Conservation (phyloP, 306 rosid genomes). For the Rosa multiflora region DNA sequence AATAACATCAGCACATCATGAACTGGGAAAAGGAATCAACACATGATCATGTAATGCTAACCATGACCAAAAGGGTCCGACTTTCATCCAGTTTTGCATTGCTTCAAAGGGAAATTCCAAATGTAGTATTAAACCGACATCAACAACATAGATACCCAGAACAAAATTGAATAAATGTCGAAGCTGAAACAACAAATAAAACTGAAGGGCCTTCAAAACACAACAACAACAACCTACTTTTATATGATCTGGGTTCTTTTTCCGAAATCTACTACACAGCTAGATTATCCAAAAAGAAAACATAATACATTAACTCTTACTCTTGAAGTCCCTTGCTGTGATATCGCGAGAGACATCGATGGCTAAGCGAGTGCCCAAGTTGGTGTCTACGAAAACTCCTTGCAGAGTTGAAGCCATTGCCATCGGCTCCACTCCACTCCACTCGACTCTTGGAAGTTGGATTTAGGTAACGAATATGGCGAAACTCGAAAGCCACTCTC, state of each 20-base stretch:
- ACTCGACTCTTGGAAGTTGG: not conserved
- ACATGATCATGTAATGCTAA: not conserved
- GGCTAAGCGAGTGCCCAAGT: conserved; percentile 69
- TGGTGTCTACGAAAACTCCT: conserved; percentile 62
- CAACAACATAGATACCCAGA: not conserved
- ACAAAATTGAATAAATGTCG: not conserved
- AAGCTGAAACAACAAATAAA: not conserved
- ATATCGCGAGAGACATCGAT: conserved; percentile 49
- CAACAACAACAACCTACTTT: not conserved
- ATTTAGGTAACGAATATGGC: not conserved
- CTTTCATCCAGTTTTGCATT: not conserved
- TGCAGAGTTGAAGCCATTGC: conserved; percentile 27
- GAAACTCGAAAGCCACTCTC: not conserved
- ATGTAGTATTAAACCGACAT: not conserved
- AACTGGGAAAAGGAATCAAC: not conserved
- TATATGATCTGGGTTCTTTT: not conserved
- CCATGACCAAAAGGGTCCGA: not conserved
- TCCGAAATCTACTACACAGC: too few relatives aligned
- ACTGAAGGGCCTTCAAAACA: not conserved
- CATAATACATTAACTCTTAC: conserved; percentile 33
- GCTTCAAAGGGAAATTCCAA: not conserved
- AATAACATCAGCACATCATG: not conserved
- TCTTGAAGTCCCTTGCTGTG: conserved; percentile 57
- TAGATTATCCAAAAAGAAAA: not conserved
- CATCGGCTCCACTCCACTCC: not conserved